Base-by-base conservation (phyloP, 257 asterid genomes). In the Penstemon eatonii region DNA sequence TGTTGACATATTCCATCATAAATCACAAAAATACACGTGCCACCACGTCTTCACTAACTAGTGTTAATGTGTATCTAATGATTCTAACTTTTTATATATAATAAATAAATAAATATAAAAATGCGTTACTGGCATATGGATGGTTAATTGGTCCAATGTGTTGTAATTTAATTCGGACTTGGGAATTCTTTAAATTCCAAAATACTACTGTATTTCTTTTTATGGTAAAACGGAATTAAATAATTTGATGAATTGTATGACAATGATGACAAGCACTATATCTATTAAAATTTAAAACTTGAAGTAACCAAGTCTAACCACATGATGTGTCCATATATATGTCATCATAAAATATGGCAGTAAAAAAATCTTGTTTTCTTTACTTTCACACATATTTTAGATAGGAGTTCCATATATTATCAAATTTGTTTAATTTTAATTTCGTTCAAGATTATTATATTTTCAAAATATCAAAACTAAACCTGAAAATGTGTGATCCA, bases 21-120 rank as follows among this genome's bases (percentile, higher is more conserved):
- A 12, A 65, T 15, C 18, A 15, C 18, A 71, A 49, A 52, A 15
- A 67, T 66, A 40, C 77, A 76, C 71, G 81, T 71, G 81, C 81
- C 55, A 8, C 70, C 77, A 76, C 81, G 77, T 71, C 77, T 71
- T 38, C 8, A 52, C 3, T 15, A 65, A 54, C 12, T 25, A 25
- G 43, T 58, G 43, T 7, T 33, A 39, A 8, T 45, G 38, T 50
- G 66, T 42, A 25, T 68, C 68, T 59, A 68, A 62, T 56, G 39
- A 33, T 75, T 46, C 37, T 41, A 47, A 57, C 52, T 51, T 36
- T 4, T 37, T n/a, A 12, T 59, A 5, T 19, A 18, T 19, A 56
- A 25, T 11, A 36, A 54, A 18, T 19, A 56, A 25, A 25, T 25
- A 25, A 25, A 25, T 25, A 25, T 25, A 25, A 2, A 9, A 18